A percentile compares a stretch with the other conserved stretches of the same genome.
Conservation (phyloP, 768 basidiomycete genomes). For the Rhizopogon vesiculosus region DNA sequence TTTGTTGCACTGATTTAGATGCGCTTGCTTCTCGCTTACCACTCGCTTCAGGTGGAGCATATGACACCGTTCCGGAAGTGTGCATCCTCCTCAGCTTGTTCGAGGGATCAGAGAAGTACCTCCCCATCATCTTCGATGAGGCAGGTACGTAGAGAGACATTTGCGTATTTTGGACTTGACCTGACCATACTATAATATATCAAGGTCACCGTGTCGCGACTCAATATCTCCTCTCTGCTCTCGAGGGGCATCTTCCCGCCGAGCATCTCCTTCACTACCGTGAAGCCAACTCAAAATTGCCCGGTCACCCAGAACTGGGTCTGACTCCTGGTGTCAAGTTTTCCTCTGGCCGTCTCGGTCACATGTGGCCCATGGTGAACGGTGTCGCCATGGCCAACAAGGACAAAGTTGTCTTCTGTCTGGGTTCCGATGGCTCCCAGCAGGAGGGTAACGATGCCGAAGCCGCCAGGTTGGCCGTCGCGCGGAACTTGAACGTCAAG, state of each 20-base stretch:
- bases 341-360: slow-evolving; percentile 88
- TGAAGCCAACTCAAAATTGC: slow-evolving; percentile 80
- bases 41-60: slow-evolving; percentile 45
- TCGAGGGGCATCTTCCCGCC: slow-evolving; percentile 65
- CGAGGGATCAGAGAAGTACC: slow-evolving; percentile 53
- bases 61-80: slow-evolving; percentile 81
- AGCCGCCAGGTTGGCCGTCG: slow-evolving; percentile 83
- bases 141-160: slow-evolving; percentile 49
- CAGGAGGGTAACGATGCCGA: slow-evolving; percentile 92
- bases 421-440: slow-evolving; percentile 88
- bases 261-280: slow-evolving; percentile 85
- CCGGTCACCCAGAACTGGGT: slow-evolving; percentile 86
- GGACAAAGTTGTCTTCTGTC: slow-evolving; percentile 72
- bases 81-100: slow-evolving; percentile 75
- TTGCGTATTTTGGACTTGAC: neutral
- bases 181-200: neutral
- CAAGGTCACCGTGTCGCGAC: slow-evolving; percentile 87
- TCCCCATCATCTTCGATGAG: slow-evolving; percentile 75
- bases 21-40: slow-evolving; percentile 10
- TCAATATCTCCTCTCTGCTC: slow-evolving; percentile 78
- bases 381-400: slow-evolving; percentile 78
- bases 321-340: slow-evolving; percentile 92
- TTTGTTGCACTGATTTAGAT: slow-evolving; percentile 13
- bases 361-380: slow-evolving; percentile 88
- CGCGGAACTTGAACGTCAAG: slow-evolving; percentile 79